Evolutionary conservation across 1,284 basidiomycete species (phyloP).

Genomic region (Heimioporus retisporus): DNA sequence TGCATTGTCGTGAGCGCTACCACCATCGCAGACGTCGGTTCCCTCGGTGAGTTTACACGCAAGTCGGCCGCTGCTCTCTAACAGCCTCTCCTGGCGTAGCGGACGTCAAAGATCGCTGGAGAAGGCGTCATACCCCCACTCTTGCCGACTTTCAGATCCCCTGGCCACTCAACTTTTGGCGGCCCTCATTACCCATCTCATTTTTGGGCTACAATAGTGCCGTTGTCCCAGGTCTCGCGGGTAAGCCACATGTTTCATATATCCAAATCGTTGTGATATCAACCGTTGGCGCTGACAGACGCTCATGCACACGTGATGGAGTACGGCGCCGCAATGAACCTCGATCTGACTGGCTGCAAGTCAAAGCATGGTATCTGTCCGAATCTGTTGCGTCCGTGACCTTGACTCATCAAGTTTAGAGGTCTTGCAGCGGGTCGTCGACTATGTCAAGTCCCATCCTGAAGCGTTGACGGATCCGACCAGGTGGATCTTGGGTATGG

Average conservation of each 20-base stretch:
- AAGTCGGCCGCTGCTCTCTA: constrained; percentile 12
- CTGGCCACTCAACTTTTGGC: constrained; percentile 34
- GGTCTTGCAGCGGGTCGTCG: constrained; percentile 69
- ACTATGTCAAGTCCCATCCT: constrained; percentile 68
- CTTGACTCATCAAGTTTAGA: constrained; percentile 51
- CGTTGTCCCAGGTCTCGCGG: constrained; percentile 78
- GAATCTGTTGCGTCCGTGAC: not conserved
- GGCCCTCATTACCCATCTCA: constrained; percentile 48
- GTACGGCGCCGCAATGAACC: constrained; percentile 74
- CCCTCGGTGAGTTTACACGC: constrained; percentile 54
- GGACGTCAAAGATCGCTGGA: not conserved
- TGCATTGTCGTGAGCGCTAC: constrained; percentile 76
- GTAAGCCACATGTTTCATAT: constrained; percentile 47
- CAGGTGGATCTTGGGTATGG: constrained; percentile 87
- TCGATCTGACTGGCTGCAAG: constrained; percentile 68
- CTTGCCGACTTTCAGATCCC: constrained; percentile 27
- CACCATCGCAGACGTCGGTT: constrained; percentile 66
- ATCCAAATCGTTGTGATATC: not conserved
- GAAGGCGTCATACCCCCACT: not conserved
- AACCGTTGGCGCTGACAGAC: constrained; percentile 55
- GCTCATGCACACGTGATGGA: constrained; percentile 83
- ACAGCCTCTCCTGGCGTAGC: constrained; percentile 23
- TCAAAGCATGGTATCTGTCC: constrained; percentile 64
- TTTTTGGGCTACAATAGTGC: constrained; percentile 58
- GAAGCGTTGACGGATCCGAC: constrained; percentile 62